Evolutionary conservation across 2,329 filamentous ascomycete genomes (phyloP).

Genomic region (Venturiaceae sp.): DNA sequence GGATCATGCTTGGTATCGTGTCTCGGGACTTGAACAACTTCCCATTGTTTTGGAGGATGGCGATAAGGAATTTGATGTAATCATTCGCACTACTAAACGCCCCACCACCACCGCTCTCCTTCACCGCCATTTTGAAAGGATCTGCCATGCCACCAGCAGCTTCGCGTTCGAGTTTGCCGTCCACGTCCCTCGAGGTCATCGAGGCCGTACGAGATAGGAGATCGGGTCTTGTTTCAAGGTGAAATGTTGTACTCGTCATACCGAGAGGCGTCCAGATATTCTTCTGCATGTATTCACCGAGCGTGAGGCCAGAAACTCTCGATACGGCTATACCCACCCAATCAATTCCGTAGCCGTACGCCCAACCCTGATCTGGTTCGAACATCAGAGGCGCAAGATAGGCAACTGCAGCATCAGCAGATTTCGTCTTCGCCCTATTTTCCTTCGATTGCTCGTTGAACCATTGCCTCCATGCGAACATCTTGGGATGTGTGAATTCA

Average conservation of each 20-base stretch:
- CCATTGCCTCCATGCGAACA: conserved; percentile 30
- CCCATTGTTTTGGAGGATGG: conserved; percentile 13
- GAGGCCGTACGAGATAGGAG: conserved; percentile 14
- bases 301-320: conserved; percentile 22
- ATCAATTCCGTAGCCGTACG: conserved; percentile 38
- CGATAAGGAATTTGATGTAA: conserved; percentile 16
- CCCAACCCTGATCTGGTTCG: conserved; percentile 40
- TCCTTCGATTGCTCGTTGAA: conserved; percentile 10
- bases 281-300: conserved; percentile 8
- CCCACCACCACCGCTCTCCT: conserved; percentile 16
- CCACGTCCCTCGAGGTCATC: conserved; percentile 12
- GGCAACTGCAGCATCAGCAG: conserved; percentile 25
- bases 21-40: conserved; percentile 12
- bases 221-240: conserved; percentile 11
- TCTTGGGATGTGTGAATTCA: conserved; percentile 30
- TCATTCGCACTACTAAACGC: conserved; percentile 15
- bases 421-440: conserved; percentile 15
- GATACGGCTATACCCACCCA: conserved; percentile 39
- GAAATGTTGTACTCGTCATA: conserved; percentile 15
- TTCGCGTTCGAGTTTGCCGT: conserved; percentile 10
- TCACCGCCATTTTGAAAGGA: conserved; percentile 9
- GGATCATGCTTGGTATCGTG: conserved; percentile 16
- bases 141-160: conserved; percentile 1
- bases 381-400: conserved; percentile 22
- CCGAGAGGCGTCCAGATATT: conserved; percentile 8